Percentiles rank a stretch among this genome's conserved stretches.
phyloP scores from a whole-genome alignment of 768 basidiomycete species.

The Tricholoma terreum region DNA sequence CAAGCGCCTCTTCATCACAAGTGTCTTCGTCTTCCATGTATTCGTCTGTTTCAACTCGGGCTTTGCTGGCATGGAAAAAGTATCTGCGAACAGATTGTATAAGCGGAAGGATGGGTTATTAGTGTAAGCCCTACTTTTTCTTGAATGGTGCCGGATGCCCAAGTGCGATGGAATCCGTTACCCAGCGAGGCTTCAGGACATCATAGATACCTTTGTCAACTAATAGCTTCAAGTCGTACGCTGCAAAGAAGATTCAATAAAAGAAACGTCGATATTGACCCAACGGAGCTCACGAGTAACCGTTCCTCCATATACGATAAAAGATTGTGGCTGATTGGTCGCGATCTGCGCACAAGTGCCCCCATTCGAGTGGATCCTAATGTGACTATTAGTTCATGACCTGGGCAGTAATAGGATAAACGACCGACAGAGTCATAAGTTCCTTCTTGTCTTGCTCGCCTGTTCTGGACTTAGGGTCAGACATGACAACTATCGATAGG shows the following conservation, averaged over 20 bases:
- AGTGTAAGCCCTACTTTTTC: conserved; percentile 50
- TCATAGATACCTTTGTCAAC: conserved; percentile 70
- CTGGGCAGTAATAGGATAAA: background rate
- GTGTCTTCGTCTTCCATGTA: conserved; percentile 42
- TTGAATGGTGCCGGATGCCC: conserved; percentile 56
- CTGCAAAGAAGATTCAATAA: conserved; percentile 31
- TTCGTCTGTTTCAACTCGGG: conserved; percentile 46
- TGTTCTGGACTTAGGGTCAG: conserved; percentile 68
- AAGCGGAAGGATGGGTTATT: background rate
- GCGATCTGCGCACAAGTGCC: conserved; percentile 63
- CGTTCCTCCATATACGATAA: conserved; percentile 68
- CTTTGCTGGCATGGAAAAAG: conserved; percentile 70
- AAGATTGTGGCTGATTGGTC: conserved; percentile 47
- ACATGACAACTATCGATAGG: conserved; percentile 58
- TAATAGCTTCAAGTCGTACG: conserved; percentile 66
- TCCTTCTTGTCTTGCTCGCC: conserved; percentile 68
- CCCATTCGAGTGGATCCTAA: conserved; percentile 69
- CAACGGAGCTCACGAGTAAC: conserved; percentile 55
- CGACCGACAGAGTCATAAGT: conserved; percentile 60
- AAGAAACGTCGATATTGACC: background rate
- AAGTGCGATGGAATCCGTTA: conserved; percentile 69
- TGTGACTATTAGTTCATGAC: background rate
- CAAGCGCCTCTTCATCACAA: conserved; percentile 18
- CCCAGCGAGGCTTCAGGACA: conserved; percentile 79
- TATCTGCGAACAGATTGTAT: conserved; percentile 44